A percentile compares a stretch with the other conserved stretches of the same genome.
Evolutionary conservation across 495 filamentous ascomycete genomes (phyloP).

Genomic region (Hypoxylon fragiforme): DNA sequence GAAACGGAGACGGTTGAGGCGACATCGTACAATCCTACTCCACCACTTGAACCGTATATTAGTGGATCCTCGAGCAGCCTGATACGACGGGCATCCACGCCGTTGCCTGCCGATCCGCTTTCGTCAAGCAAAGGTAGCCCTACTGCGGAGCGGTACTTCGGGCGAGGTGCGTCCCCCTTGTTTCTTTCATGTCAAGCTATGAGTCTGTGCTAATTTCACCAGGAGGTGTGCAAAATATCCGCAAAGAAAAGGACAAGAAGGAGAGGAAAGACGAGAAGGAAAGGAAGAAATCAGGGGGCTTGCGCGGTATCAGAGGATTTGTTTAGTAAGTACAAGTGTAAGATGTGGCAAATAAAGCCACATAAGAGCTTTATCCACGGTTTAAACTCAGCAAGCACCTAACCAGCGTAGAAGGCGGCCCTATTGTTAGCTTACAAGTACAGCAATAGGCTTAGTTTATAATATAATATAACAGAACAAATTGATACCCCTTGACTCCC

Average conservation of each 20-base stretch:
- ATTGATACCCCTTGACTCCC: no score
- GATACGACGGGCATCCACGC: conserved; percentile 36
- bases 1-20: conserved; percentile 41
- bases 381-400: no score
- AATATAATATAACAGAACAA: no score
- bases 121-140: conserved; percentile 43
- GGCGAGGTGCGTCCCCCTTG: conserved; percentile 42
- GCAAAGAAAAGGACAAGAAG: conserved; percentile 57
- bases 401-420: no score
- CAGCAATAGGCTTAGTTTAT: no score
- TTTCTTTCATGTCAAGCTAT: neutral
- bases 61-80: conserved; percentile 7
- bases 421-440: no score
- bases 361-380: no score
- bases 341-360: no score
- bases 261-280: conserved; percentile 54
- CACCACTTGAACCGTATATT: conserved; percentile 38
- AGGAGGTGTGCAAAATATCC: conserved; percentile 62
- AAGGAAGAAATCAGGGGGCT: conserved; percentile 54
- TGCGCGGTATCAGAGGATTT: conserved; percentile 58
- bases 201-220: conserved; percentile 37
- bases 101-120: conserved; percentile 29
- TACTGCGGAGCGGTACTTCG: conserved; percentile 48
- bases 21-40: conserved; percentile 40
- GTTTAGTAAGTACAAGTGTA: conserved; percentile 36